Evolutionary conservation across 75 land plant species (phyloP).

Genomic region (Picea glauca): DNA sequence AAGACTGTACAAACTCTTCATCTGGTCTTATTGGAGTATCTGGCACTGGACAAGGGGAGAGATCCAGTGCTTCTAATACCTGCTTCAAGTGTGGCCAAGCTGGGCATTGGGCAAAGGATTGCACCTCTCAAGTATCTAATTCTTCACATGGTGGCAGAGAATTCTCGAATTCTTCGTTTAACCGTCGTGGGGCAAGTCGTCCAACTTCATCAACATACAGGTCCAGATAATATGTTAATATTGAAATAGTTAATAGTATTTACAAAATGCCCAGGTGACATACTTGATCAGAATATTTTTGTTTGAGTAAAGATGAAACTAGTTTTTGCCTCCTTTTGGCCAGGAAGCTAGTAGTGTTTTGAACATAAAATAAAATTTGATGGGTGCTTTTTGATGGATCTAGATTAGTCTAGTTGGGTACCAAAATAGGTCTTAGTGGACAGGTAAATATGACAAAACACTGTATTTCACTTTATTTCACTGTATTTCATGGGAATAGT

Average conservation of each 20-base stretch:
- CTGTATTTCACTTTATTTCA: too few species aligned
- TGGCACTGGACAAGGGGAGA: neutral
- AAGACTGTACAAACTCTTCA: slow-evolving; percentile 15
- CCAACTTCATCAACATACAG: neutral
- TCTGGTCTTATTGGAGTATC: neutral
- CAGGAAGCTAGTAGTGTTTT: neutral
- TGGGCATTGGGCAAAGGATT: slow-evolving; percentile 59
- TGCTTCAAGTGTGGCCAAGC: slow-evolving; percentile 43
- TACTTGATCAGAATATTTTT: too few species aligned
- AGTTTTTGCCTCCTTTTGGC: neutral
- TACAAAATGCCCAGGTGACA: neutral
- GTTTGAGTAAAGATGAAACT: neutral
- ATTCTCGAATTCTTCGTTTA: neutral
- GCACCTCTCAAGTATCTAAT: slow-evolving; percentile 19
- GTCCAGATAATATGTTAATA: neutral
- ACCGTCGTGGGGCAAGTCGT: neutral
- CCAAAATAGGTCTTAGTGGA: neutral
- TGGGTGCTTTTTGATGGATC: neutral
- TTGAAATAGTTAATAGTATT: neutral
- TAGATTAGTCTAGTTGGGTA: neutral
- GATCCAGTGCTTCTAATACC: slow-evolving; percentile 6
- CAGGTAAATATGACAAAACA: neutral
- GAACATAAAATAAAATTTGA: neutral
- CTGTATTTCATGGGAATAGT: too few species aligned
- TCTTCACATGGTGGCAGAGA: neutral